These are phyloP conservation scores for Penicillium sp. DNA, from an alignment of 2,329 filamentous ascomycete species.

Conservation along the genomic window DNA sequence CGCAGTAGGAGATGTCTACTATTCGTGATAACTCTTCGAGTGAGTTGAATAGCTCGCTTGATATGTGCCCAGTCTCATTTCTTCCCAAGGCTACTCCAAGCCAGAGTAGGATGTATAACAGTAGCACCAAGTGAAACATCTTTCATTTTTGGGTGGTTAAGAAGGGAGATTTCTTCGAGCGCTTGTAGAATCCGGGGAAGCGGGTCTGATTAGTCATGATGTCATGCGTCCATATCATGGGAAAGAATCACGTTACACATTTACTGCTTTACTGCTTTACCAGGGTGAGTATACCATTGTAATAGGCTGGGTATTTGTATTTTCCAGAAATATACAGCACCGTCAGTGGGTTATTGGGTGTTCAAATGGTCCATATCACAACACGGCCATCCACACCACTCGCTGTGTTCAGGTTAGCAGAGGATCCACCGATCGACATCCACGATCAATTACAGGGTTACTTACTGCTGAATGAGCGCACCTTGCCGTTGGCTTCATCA, in stretches of 20 bases:
- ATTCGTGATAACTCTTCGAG: conserved; percentile 85
- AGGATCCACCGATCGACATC: conserved; percentile 1
- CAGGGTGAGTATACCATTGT: neutral
- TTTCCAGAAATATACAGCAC: neutral
- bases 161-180: neutral
- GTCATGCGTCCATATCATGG: conserved; percentile 1
- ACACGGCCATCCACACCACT: conserved; percentile 79
- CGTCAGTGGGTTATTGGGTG: neutral
- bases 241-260: neutral
- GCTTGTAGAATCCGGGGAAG: conserved; percentile 7
- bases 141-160: neutral
- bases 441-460: conserved; percentile 10
- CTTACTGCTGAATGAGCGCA: conserved; percentile 84
- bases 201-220: conserved; percentile 2
- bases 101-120: neutral
- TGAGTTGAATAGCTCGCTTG: conserved; percentile 65
- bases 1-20: conserved; percentile 92
- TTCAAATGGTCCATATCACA: conserved; percentile 68
- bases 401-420: conserved; percentile 47
- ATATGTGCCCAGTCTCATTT: conserved; percentile 40
- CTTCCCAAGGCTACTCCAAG: neutral
- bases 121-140: conserved; percentile 1
- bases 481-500: conserved; percentile 58
- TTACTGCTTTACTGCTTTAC: neutral
- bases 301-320: neutral